phyloP scores from a whole-genome alignment of 306 rosid genomes.

The Prunus dulcis region DNA sequence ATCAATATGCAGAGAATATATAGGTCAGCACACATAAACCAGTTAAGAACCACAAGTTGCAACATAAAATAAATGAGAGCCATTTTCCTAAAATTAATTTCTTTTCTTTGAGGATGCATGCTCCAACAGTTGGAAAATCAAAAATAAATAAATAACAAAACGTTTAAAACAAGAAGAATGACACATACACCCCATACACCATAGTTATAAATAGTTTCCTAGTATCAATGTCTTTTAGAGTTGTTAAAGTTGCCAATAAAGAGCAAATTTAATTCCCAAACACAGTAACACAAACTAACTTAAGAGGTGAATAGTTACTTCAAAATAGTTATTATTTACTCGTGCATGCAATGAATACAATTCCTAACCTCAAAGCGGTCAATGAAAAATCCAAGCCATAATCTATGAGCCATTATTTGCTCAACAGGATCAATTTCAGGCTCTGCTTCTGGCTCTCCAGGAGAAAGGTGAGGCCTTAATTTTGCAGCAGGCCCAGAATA shows the following conservation, averaged over 20 bases:
- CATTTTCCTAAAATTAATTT: neutral
- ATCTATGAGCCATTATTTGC: constrained; percentile 89
- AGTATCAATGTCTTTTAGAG: neutral
- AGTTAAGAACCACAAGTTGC: neutral
- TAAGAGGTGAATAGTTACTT: neutral
- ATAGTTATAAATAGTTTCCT: neutral
- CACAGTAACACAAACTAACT: neutral
- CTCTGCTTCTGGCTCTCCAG: constrained; percentile 84
- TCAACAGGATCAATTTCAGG: constrained; percentile 76
- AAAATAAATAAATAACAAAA: neutral
- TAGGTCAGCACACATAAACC: neutral
- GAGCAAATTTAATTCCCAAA: neutral
- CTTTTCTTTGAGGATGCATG: neutral
- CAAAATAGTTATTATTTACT: neutral
- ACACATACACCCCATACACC: neutral
- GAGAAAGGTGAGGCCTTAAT: constrained; percentile 82
- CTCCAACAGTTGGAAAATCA: neutral
- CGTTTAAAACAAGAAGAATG: neutral
- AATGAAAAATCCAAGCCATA: constrained; percentile 96
- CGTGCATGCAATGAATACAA: neutral
- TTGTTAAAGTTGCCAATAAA: neutral
- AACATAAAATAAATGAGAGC: neutral
- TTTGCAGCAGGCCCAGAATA: constrained; percentile 89
- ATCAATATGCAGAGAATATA: constrained; percentile 22
- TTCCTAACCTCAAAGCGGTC: constrained; percentile 95